Evolutionary conservation across 805 yeast genomes (phyloP).

Genomic region (Wickerhamomyces strasburgensis): DNA sequence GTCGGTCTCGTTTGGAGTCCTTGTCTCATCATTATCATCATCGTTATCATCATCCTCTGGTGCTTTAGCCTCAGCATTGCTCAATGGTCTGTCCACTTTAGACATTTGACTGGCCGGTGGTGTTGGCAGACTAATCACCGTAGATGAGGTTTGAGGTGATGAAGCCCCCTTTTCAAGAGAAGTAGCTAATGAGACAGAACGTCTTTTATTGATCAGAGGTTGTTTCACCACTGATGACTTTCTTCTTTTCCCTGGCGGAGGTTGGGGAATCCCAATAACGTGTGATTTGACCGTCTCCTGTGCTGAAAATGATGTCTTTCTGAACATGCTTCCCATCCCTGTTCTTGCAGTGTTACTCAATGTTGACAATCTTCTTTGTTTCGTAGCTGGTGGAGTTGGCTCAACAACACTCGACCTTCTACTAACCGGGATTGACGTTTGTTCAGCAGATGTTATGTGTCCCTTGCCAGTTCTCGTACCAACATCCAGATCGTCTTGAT

Average conservation of each 20-base stretch:
- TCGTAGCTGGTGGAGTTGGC: slow-evolving; percentile 15
- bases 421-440: no score
- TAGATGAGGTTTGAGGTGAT: slow-evolving; percentile 1
- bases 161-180: slow-evolving; percentile 1
- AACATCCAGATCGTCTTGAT: slow-evolving; percentile 7
- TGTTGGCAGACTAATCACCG: slow-evolving; percentile 6
- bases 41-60: slow-evolving; percentile 9
- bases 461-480: slow-evolving; percentile 1
- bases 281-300: slow-evolving; percentile 10
- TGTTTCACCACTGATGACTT: slow-evolving; percentile 6
- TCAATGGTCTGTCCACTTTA: slow-evolving; percentile 1
- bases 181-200: slow-evolving; percentile 4
- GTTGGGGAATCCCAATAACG: slow-evolving; percentile 27
- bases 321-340: slow-evolving; percentile 29
- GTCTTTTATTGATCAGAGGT: slow-evolving; percentile 5
- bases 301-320: slow-evolving; percentile 19
- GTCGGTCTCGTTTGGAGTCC: slow-evolving; percentile 2
- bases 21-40: slow-evolving; percentile 5
- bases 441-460: slow-evolving; percentile 6
- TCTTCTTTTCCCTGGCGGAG: slow-evolving; percentile 8
- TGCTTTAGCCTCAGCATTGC: slow-evolving; percentile 4
- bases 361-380: slow-evolving; percentile 37
- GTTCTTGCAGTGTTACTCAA: slow-evolving; percentile 29
- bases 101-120: slow-evolving; percentile 15
- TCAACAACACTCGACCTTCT: slow-evolving; percentile 18